These are phyloP conservation scores for Curvularia spicifera DNA, from an alignment of 2,329 filamentous ascomycete species.

Conservation along the genomic window DNA sequence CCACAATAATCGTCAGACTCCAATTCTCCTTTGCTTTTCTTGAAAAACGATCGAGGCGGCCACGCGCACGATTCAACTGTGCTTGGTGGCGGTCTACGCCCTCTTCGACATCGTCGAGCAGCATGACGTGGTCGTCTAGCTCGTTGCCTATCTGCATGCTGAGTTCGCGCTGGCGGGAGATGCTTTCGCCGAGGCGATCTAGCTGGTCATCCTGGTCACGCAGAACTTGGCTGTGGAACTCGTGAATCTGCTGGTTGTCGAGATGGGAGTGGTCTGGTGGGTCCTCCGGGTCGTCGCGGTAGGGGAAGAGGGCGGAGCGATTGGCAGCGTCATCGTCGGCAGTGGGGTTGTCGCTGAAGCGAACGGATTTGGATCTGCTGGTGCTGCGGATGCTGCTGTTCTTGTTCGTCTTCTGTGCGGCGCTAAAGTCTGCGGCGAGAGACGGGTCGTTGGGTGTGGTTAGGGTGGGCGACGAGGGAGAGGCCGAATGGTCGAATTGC, in stretches of 20 bases:
- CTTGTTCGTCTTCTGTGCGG: constrained; percentile 41
- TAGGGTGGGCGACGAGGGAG: constrained; percentile 53
- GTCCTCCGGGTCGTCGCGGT: constrained; percentile 70
- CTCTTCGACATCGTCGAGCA: constrained; percentile 88
- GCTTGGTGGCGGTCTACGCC: constrained; percentile 80
- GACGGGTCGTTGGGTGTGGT: constrained; percentile 55
- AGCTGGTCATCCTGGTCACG: constrained; percentile 92
- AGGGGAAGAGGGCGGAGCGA: constrained; percentile 69
- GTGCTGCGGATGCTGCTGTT: constrained; percentile 32
- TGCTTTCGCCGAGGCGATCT: constrained; percentile 84
- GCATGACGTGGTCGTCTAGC: constrained; percentile 84
- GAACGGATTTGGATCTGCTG: constrained; percentile 71
- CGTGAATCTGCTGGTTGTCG: constrained; percentile 84
- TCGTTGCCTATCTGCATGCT: constrained; percentile 97
- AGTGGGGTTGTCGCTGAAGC: constrained; percentile 70
- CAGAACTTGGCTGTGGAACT: constrained; percentile 80
- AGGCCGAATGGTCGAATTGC: constrained; percentile 69
- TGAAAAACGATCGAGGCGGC: constrained; percentile 73
- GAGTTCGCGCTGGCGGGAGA: constrained; percentile 87
- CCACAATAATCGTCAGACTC: constrained; percentile 82
- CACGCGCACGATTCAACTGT: constrained; percentile 76
- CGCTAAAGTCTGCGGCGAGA: constrained; percentile 46
- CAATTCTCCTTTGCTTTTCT: constrained; percentile 81
- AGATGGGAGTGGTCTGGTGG: constrained; percentile 63
- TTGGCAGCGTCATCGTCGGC: constrained; percentile 49